Percentiles rank a stretch among this genome's conserved stretches.
These are phyloP conservation scores for Polytrichum formosum DNA, from an alignment of 225 moss, liverwort and hornwort species.

Conservation along the genomic window DNA sequence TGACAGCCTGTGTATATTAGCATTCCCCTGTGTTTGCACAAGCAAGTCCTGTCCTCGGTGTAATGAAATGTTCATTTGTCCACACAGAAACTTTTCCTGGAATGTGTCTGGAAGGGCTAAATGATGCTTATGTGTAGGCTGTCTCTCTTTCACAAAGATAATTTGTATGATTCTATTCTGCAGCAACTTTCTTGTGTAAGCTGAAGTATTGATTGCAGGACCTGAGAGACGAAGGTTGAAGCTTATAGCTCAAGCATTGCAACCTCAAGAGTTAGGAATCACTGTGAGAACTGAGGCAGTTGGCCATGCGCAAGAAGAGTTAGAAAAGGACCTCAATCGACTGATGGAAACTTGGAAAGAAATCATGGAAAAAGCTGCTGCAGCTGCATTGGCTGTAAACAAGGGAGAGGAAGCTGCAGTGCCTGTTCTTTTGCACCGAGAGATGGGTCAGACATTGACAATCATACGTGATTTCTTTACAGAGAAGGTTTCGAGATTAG, in stretches of 20 bases:
- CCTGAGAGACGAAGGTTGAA: constrained; percentile 92
- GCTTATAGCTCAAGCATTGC: constrained; percentile 64
- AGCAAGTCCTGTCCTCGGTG: no score
- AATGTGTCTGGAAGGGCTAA: no score
- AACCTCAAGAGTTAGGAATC: constrained; percentile 72
- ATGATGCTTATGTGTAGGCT: no score
- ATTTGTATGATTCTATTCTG: not conserved
- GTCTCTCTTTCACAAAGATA: no score
- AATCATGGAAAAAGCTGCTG: constrained; percentile 70
- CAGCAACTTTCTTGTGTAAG: not conserved
- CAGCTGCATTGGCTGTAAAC: constrained; percentile 65
- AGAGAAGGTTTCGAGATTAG: constrained; percentile 80
- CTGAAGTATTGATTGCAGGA: constrained; percentile 44
- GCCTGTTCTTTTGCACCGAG: constrained; percentile 87
- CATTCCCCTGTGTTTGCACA: no score
- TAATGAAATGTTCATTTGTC: no score
- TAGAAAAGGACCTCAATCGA: constrained; percentile 81
- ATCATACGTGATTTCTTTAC: constrained; percentile 92
- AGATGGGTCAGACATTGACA: constrained; percentile 94
- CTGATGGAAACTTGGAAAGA: constrained; percentile 84
- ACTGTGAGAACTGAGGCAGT: constrained; percentile 86
- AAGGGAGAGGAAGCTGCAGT: constrained; percentile 76
- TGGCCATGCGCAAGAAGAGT: constrained; percentile 75
- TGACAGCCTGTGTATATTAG: no score
- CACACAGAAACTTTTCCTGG: no score